A percentile compares a stretch with the other conserved stretches of the same genome.
phyloP scores from a whole-genome alignment of 768 basidiomycete species.

The Phaffia tasmanica region DNA sequence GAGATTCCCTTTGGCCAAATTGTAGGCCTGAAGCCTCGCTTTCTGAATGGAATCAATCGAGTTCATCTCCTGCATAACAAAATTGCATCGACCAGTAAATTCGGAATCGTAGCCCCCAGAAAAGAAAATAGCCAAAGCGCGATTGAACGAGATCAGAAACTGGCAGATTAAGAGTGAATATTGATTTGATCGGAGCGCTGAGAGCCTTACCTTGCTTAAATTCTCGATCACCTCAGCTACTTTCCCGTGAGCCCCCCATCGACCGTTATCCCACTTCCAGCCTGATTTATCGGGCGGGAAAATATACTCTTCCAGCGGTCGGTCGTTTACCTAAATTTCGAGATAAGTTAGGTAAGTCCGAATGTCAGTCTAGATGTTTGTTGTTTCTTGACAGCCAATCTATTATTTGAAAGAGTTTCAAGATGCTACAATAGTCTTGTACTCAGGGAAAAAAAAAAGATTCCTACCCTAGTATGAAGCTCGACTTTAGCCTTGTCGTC shows the following conservation, averaged over 20 bases:
- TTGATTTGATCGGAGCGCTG: neutral
- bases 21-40: slow-evolving; percentile 79
- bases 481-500: slow-evolving; percentile 50
- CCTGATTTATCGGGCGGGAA: slow-evolving; percentile 41
- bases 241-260: slow-evolving; percentile 73
- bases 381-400: slow-evolving; percentile 7
- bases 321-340: slow-evolving; percentile 61
- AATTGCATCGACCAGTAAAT: neutral
- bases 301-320: slow-evolving; percentile 64
- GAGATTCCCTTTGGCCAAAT: slow-evolving; percentile 82
- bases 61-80: slow-evolving; percentile 61
- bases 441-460: neutral
- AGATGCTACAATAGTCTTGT: neutral
- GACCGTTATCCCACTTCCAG: slow-evolving; percentile 90
- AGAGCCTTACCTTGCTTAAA: slow-evolving; percentile 59
- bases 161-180: neutral
- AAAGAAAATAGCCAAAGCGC: neutral
- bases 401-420: slow-evolving; percentile 3
- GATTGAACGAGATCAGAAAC: neutral
- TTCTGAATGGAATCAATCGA: slow-evolving; percentile 93
- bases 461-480: slow-evolving; percentile 33
- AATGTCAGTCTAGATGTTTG: slow-evolving; percentile 27
- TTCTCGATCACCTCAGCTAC: slow-evolving; percentile 74
- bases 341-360: slow-evolving; percentile 19
- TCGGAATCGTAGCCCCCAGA: neutral